Evolutionary conservation across 176 grass and related monocot genomes (phyloP).

Genomic region (Aegilops speltoides): DNA sequence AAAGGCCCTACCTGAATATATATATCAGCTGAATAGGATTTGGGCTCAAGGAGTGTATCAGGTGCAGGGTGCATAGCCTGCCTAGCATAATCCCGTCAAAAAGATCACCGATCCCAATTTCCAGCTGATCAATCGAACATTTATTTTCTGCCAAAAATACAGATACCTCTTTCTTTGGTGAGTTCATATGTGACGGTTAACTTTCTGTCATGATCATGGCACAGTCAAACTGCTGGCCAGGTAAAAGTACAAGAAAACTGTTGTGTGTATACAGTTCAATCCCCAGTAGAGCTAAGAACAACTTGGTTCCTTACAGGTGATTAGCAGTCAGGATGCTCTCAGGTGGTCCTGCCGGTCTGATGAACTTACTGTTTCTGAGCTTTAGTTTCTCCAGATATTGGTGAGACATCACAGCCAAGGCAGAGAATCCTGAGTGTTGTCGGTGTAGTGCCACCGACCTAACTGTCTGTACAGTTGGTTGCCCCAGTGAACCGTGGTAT

Average conservation of each 20-base stretch:
- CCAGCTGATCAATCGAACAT: not conserved
- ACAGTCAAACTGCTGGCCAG: not conserved
- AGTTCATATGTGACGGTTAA: not conserved
- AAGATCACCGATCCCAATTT: not conserved
- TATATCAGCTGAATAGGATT: too few species aligned
- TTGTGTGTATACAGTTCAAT: not conserved
- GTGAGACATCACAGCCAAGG: conserved; percentile 12
- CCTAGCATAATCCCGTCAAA: not conserved
- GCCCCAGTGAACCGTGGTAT: conserved; percentile 20
- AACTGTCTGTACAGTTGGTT: not conserved
- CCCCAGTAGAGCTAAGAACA: not conserved
- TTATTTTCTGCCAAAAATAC: not conserved
- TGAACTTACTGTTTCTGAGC: conserved; percentile 11
- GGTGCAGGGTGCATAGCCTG: not conserved
- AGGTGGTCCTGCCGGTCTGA: not conserved
- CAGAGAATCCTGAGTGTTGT: not conserved
- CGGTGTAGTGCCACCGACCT: not conserved
- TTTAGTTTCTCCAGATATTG: not conserved
- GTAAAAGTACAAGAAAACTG: not conserved
- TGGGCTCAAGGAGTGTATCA: not conserved
- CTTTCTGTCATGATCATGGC: not conserved
- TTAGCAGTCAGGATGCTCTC: not conserved
- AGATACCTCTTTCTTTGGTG: not conserved
- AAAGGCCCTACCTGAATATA: not conserved
- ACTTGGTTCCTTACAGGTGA: not conserved